phyloP scores from a whole-genome alignment of 2,329 filamentous ascomycete species.

The Ophiocordyceps camponoti-leonardi region DNA sequence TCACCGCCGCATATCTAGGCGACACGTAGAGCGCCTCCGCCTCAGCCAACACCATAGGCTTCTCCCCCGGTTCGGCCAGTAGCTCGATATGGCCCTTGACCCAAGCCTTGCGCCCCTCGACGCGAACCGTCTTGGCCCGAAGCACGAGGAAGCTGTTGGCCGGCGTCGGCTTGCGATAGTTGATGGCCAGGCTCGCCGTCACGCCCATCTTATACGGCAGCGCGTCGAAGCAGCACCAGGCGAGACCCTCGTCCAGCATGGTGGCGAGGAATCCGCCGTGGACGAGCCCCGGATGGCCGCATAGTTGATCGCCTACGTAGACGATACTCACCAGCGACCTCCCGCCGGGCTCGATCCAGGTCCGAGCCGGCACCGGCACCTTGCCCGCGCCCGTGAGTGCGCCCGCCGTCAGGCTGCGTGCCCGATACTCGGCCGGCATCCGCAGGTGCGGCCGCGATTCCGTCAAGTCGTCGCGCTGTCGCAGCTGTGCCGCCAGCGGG shows the following conservation, averaged over 20 bases:
- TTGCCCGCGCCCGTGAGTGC: constrained; percentile 58
- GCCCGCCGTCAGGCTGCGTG: constrained; percentile 66
- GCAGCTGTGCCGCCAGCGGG: constrained; percentile 53
- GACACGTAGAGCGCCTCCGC: constrained; percentile 79
- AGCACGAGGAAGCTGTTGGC: constrained; percentile 65
- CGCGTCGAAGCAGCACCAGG: constrained; percentile 72
- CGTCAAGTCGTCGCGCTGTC: constrained; percentile 45
- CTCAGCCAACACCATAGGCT: constrained; percentile 55
- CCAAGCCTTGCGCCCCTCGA: constrained; percentile 90
- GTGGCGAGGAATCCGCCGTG: constrained; percentile 89
- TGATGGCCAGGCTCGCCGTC: constrained; percentile 68
- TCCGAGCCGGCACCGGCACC: constrained; percentile 65
- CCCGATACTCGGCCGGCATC: constrained; percentile 53
- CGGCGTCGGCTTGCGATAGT: constrained; percentile 68
- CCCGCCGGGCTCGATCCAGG: constrained; percentile 56
- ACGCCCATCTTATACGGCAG: constrained; percentile 73
- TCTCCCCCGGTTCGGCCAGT: constrained; percentile 42
- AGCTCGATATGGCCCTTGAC: constrained; percentile 77
- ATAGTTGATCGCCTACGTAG: constrained; percentile 65
- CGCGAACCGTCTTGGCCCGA: constrained; percentile 61
- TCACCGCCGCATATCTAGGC: constrained; percentile 63
- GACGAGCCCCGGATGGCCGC: constrained; percentile 78
- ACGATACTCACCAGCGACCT: constrained; percentile 54
- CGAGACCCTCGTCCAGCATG: constrained; percentile 77
- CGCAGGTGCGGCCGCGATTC: constrained; percentile 80